Evolutionary conservation across 2,329 filamentous ascomycete species (phyloP).

Genomic region (Epichloe sylvatica): DNA sequence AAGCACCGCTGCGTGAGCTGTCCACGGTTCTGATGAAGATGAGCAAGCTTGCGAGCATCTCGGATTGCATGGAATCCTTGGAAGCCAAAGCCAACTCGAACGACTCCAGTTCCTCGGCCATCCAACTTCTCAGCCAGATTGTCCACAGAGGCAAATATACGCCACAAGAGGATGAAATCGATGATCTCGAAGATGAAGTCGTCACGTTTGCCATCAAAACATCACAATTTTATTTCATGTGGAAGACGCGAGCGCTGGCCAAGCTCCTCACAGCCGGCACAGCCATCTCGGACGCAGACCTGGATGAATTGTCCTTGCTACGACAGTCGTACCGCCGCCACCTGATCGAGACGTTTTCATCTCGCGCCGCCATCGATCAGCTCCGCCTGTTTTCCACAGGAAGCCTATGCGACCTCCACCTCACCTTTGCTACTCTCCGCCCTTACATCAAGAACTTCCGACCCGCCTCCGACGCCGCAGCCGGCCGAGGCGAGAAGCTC

Average conservation of each 20-base stretch:
- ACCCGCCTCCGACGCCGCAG: constrained; percentile 12
- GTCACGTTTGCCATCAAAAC: constrained; percentile 63
- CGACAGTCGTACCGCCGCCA: constrained; percentile 46
- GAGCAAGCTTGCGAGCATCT: constrained; percentile 64
- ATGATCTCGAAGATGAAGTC: constrained; percentile 66
- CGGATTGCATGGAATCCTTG: constrained; percentile 61
- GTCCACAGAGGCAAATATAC: constrained; percentile 59
- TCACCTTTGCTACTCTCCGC: constrained; percentile 61
- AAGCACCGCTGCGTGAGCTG: constrained; percentile 52
- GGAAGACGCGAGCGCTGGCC: constrained; percentile 58
- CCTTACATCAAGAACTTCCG: constrained; percentile 32
- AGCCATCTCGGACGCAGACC: constrained; percentile 39
- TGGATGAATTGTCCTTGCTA: constrained; percentile 45
- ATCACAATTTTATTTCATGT: constrained; percentile 85
- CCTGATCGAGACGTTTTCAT: constrained; percentile 55
- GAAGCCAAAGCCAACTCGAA: constrained; percentile 44
- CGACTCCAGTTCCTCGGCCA: constrained; percentile 37
- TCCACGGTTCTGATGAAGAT: constrained; percentile 65
- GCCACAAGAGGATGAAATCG: constrained; percentile 54
- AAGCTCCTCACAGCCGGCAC: constrained; percentile 40
- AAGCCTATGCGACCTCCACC: constrained; percentile 68
- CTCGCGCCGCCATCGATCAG: constrained; percentile 57
- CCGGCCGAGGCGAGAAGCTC: constrained; percentile 17
- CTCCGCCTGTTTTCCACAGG: constrained; percentile 64
- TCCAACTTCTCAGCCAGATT: constrained; percentile 59